A percentile compares a stretch with the other conserved stretches of the same genome.
Conservation (phyloP, 192 early-diverging fungal genomes). For the Backusella psychrophila region DNA sequence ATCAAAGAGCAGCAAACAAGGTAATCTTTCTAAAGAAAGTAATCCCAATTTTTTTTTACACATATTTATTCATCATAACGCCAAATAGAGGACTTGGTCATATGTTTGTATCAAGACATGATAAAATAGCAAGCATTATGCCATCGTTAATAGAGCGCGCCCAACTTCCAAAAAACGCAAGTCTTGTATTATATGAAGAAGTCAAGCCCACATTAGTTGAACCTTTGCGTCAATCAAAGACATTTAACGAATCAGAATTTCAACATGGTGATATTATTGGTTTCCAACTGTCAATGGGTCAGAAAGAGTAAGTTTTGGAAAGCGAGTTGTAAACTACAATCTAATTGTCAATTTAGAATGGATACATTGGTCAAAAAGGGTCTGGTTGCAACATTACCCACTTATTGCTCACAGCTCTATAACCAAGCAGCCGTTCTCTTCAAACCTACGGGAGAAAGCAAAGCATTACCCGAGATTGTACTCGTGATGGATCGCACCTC, state of each 20-base stretch:
- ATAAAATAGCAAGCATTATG: neutral
- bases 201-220: constrained; percentile 1
- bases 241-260: constrained; percentile 7
- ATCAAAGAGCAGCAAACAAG: constrained; percentile 52
- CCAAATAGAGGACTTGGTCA: neutral
- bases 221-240: neutral
- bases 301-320: constrained; percentile 6
- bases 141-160: neutral
- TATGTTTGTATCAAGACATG: neutral
- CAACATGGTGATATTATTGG: constrained; percentile 20
- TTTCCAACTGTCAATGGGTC: neutral
- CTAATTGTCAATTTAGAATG: constrained; percentile 5
- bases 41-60: neutral
- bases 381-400: neutral
- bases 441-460: constrained; percentile 24
- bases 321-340: too few relatives aligned
- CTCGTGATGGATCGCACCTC: constrained; percentile 57
- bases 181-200: constrained; percentile 10
- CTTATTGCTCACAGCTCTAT: neutral
- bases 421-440: neutral
- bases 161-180: neutral
- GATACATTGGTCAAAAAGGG: neutral
- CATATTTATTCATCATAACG: neutral
- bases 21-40: constrained; percentile 27
- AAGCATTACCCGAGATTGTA: neutral